phyloP scores from a whole-genome alignment of 129 eudicot species.

The Saussurea involucrata region DNA sequence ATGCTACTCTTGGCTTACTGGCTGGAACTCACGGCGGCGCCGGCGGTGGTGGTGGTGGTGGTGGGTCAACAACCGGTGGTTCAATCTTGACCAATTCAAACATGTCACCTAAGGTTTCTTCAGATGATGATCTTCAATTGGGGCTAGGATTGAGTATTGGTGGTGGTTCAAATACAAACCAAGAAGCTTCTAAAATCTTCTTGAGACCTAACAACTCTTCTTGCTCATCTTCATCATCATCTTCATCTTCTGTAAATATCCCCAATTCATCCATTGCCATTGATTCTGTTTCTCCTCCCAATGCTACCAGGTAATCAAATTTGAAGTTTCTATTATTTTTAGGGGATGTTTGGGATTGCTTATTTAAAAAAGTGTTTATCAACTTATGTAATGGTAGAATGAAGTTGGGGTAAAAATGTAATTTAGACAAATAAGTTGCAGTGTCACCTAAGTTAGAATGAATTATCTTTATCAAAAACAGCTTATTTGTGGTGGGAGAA shows the following conservation, averaged over 20 bases:
- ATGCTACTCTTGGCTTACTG: conserved; percentile 22
- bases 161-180: conserved; percentile 31
- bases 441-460: too few species aligned
- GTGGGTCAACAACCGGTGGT: conserved; percentile 30
- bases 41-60: conserved; percentile 24
- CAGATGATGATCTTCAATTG: conserved; percentile 60
- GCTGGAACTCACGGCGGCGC: conserved; percentile 9
- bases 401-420: too few species aligned
- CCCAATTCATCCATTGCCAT: conserved; percentile 55
- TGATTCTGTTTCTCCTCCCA: conserved; percentile 58
- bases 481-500: too few species aligned
- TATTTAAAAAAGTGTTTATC: too few species aligned
- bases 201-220: conserved; percentile 1
- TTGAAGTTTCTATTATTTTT: too few species aligned
- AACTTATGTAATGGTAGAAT: too few species aligned
- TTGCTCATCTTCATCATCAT: conserved; percentile 29
- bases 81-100: conserved; percentile 34
- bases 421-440: too few species aligned
- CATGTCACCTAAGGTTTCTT: conserved; percentile 52
- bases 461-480: too few species aligned
- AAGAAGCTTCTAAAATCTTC: conserved; percentile 21
- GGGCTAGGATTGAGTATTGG: conserved; percentile 88
- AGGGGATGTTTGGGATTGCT: too few species aligned
- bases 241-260: conserved; percentile 26
- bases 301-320: conserved; percentile 30